These are phyloP conservation scores for Pyrenochaeta sp. DNA, from an alignment of 2,329 filamentous ascomycete genomes.

Conservation along the genomic window DNA sequence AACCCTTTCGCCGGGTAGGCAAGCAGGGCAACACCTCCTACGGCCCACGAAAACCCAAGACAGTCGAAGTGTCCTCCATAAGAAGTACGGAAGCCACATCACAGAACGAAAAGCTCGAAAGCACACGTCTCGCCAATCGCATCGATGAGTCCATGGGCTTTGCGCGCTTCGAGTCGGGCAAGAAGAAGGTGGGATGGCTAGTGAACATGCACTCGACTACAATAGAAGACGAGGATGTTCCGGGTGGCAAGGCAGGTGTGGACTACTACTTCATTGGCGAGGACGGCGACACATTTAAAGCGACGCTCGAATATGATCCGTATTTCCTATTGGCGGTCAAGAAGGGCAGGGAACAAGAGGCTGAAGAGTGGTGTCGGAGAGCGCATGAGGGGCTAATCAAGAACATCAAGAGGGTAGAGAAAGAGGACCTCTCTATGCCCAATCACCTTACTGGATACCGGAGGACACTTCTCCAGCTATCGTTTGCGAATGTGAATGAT, in stretches of 20 bases:
- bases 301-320: constrained; percentile 93
- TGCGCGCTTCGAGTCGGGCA: constrained; percentile 85
- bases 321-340: constrained; percentile 95
- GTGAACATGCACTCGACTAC: constrained; percentile 93
- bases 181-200: constrained; percentile 88
- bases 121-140: constrained; percentile 79
- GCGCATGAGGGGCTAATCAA: constrained; percentile 85
- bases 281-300: constrained; percentile 90
- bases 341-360: constrained; percentile 86
- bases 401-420: constrained; percentile 77
- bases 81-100: constrained; percentile 85
- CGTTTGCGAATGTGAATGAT: constrained; percentile 87
- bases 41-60: constrained; percentile 71
- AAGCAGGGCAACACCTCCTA: constrained; percentile 53
- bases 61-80: constrained; percentile 78
- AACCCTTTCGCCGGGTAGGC: constrained; percentile 54
- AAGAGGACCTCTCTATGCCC: constrained; percentile 93
- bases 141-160: constrained; percentile 98
- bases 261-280: constrained; percentile 91
- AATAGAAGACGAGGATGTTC: constrained; percentile 82
- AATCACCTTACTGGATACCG: constrained; percentile 94
- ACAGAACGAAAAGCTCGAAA: constrained; percentile 90
- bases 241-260: constrained; percentile 85
- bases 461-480: constrained; percentile 85
- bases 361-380: constrained; percentile 91